phyloP scores from a whole-genome alignment of 192 early-diverging fungal genomes.

The Coemansia sp. region DNA sequence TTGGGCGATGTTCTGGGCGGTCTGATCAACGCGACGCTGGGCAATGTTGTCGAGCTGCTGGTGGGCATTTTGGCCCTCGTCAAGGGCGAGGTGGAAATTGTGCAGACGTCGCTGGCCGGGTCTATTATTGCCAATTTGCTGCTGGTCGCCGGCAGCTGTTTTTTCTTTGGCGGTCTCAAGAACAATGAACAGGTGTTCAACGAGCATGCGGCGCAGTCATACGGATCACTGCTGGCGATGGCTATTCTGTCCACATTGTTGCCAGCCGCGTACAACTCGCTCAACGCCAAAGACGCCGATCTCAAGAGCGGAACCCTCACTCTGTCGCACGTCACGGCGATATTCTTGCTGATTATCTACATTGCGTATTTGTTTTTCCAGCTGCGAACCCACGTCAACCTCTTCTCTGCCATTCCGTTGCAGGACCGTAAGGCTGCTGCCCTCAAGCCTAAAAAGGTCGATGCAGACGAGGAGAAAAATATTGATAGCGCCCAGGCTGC shows the following conservation, averaged over 20 bases:
- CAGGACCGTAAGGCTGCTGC: slow-evolving; percentile 38
- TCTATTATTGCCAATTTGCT: slow-evolving; percentile 88
- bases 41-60: slow-evolving; percentile 88
- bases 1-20: slow-evolving; percentile 74
- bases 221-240: slow-evolving; percentile 66
- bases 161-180: slow-evolving; percentile 80
- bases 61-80: slow-evolving; percentile 80
- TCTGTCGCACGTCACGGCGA: slow-evolving; percentile 66
- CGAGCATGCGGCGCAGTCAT: slow-evolving; percentile 70
- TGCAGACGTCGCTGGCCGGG: slow-evolving; percentile 86
- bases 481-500: slow-evolving; percentile 13
- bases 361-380: slow-evolving; percentile 66
- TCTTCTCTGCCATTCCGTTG: slow-evolving; percentile 51
- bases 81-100: slow-evolving; percentile 74
- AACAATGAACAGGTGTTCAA: slow-evolving; percentile 72
- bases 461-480: slow-evolving; percentile 8
- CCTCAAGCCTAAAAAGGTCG: slow-evolving; percentile 16
- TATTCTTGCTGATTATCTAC: slow-evolving; percentile 70
- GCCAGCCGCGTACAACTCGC: slow-evolving; percentile 67
- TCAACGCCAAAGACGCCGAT: slow-evolving; percentile 36
- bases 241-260: slow-evolving; percentile 67
- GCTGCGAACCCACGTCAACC: slow-evolving; percentile 75
- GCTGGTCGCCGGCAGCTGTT: slow-evolving; percentile 83
- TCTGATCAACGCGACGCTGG: slow-evolving; percentile 76
- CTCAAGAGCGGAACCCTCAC: slow-evolving; percentile 57